phyloP scores from a whole-genome alignment of 2,329 filamentous ascomycete genomes.

The Leptographium procerum region DNA sequence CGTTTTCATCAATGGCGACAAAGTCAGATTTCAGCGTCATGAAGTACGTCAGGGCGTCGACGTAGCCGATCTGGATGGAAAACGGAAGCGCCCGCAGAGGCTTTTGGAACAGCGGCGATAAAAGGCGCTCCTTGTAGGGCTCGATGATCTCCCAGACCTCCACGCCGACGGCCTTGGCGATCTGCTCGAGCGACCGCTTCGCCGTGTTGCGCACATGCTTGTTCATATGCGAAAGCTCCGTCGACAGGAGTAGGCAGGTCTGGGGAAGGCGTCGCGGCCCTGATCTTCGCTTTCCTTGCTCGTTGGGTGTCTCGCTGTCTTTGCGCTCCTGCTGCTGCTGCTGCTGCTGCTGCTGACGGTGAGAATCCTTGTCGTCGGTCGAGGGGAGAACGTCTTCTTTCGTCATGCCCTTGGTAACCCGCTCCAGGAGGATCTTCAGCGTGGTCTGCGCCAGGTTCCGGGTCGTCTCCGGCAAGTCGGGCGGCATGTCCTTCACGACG shows the following conservation, averaged over 20 bases:
- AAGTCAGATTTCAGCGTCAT: slow-evolving; percentile 82
- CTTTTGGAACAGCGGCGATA: slow-evolving; percentile 92
- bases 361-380: background rate
- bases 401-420: slow-evolving; percentile 66
- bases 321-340: background rate
- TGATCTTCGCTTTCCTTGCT: slow-evolving; percentile 58
- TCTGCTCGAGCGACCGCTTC: slow-evolving; percentile 65
- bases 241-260: slow-evolving; percentile 75
- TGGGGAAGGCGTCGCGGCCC: slow-evolving; percentile 33
- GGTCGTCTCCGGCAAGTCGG: slow-evolving; percentile 84
- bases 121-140: slow-evolving; percentile 78
- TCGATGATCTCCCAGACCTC: slow-evolving; percentile 81
- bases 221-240: slow-evolving; percentile 90
- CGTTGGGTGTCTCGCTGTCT: background rate
- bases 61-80: slow-evolving; percentile 91
- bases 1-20: slow-evolving; percentile 80
- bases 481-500: slow-evolving; percentile 96
- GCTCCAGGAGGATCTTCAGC: slow-evolving; percentile 64
- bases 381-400: slow-evolving; percentile 54
- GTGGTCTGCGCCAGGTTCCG: slow-evolving; percentile 73
- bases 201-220: slow-evolving; percentile 84
- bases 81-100: slow-evolving; percentile 88
- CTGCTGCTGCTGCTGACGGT: background rate
- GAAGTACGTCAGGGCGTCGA: slow-evolving; percentile 94
- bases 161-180: slow-evolving; percentile 65